Evolutionary conservation across 2,329 filamentous ascomycete genomes (phyloP).

Genomic region (Celoporthe dispersa): DNA sequence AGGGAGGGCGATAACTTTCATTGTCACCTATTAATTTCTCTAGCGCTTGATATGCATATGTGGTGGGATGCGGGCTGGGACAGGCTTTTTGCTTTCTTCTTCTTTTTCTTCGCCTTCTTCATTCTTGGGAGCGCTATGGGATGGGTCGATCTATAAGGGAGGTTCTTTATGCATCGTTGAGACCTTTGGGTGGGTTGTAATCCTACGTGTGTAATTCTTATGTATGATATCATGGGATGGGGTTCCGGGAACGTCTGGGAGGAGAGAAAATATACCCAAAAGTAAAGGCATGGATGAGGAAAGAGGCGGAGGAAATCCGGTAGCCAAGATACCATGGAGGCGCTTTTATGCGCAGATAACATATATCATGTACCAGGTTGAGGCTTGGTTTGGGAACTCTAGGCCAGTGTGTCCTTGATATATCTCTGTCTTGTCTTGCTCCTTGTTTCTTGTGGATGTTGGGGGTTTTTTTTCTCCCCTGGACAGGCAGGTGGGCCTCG

Average conservation of each 20-base stretch:
- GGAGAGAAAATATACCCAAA: background rate
- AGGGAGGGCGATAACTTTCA: background rate
- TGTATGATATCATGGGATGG: conserved; percentile 11
- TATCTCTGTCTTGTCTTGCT: background rate
- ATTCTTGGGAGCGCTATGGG: background rate
- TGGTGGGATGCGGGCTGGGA: background rate
- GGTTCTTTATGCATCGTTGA: background rate
- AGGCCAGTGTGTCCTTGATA: background rate
- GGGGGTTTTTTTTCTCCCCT: too few relatives aligned
- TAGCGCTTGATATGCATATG: conserved; percentile 2
- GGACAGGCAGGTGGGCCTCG: too few relatives aligned
- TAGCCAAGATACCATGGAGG: background rate
- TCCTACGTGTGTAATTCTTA: background rate
- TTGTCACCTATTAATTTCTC: background rate
- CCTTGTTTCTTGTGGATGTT: background rate
- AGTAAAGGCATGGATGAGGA: background rate
- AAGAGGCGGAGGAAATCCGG: background rate
- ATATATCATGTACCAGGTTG: conserved; percentile 1
- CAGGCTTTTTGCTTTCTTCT: background rate
- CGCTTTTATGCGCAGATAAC: background rate
- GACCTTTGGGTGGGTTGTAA: background rate
- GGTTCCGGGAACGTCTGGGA: background rate
- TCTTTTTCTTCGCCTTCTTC: too few relatives aligned
- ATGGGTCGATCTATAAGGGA: background rate
- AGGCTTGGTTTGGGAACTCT: background rate